phyloP scores from a whole-genome alignment of 305 asterid species.

The Fraxinus latifolia region DNA sequence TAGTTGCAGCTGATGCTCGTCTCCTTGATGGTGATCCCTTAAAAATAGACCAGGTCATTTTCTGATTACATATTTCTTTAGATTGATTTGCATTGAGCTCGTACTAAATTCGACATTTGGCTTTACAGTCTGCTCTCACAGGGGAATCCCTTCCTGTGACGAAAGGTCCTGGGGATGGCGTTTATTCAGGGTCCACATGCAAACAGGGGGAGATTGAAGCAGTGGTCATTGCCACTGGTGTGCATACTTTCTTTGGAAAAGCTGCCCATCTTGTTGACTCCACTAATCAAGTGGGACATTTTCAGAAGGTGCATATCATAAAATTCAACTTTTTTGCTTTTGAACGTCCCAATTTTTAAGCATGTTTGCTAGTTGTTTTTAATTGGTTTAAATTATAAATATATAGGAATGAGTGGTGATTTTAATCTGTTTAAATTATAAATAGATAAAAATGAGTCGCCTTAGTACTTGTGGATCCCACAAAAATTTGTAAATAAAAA shows the following conservation, averaged over 20 bases:
- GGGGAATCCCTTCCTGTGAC: slow-evolving; percentile 80
- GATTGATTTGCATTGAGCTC: slow-evolving; percentile 15
- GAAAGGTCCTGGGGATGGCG: slow-evolving; percentile 67
- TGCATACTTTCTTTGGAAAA: slow-evolving; percentile 80
- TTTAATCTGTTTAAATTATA: too few species aligned
- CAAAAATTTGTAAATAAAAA: too few species aligned
- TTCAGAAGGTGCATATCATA: slow-evolving; percentile 57
- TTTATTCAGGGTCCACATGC: slow-evolving; percentile 81
- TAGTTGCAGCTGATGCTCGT: slow-evolving; percentile 73
- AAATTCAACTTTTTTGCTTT: background rate
- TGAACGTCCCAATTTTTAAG: background rate
- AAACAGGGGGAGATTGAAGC: slow-evolving; percentile 88
- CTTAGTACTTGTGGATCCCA: background rate
- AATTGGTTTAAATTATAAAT: too few species aligned
- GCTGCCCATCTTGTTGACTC: slow-evolving; percentile 83
- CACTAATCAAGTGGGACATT: slow-evolving; percentile 75
- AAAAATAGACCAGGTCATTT: slow-evolving; percentile 60
- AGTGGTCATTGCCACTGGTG: slow-evolving; percentile 78
- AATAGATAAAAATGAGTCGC: background rate
- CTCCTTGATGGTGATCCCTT: slow-evolving; percentile 75
- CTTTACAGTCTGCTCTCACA: slow-evolving; percentile 70
- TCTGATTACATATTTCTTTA: background rate
- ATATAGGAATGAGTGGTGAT: background rate
- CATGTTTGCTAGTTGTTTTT: background rate
- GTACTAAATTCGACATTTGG: slow-evolving; percentile 18